Percentiles rank a stretch among this genome's conserved stretches.
phyloP scores from a whole-genome alignment of 2,329 filamentous ascomycete genomes.

The Thermomyces lanuginosus region DNA sequence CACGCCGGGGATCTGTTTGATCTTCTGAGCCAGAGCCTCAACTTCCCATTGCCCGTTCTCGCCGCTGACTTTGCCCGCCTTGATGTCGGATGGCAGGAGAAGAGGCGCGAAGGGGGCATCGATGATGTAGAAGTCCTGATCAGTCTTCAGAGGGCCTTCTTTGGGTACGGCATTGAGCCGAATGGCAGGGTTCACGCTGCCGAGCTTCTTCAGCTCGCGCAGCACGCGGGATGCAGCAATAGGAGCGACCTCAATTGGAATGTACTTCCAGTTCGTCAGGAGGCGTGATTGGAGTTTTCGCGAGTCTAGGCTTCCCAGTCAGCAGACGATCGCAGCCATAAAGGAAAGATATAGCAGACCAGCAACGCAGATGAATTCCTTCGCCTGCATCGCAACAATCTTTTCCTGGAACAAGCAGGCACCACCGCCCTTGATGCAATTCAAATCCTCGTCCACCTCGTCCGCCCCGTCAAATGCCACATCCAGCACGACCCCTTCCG shows the following conservation, averaged over 20 bases:
- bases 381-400: slow-evolving; percentile 69
- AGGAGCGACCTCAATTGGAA: slow-evolving; percentile 88
- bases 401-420: slow-evolving; percentile 98
- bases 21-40: slow-evolving; percentile 50
- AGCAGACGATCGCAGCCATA: neutral
- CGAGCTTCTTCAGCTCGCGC: slow-evolving; percentile 53
- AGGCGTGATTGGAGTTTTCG: slow-evolving; percentile 71
- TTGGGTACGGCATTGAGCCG: slow-evolving; percentile 59
- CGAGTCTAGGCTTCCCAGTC: slow-evolving; percentile 46
- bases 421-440: slow-evolving; percentile 94
- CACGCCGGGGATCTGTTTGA: slow-evolving; percentile 73
- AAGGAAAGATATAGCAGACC: slow-evolving; percentile 36
- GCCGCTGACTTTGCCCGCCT: slow-evolving; percentile 35
- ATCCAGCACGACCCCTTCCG: slow-evolving; percentile 51
- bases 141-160: slow-evolving; percentile 67
- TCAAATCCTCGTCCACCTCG: slow-evolving; percentile 85
- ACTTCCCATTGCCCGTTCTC: slow-evolving; percentile 65
- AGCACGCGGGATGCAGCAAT: slow-evolving; percentile 66
- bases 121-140: slow-evolving; percentile 77
- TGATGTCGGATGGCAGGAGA: slow-evolving; percentile 44
- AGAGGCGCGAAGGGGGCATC: slow-evolving; percentile 76
- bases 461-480: slow-evolving; percentile 94
- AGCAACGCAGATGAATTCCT: slow-evolving; percentile 75
- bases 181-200: slow-evolving; percentile 53
- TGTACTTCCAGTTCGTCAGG: slow-evolving; percentile 58